These are phyloP conservation scores for Calonectria honghensis DNA, from an alignment of 2,329 filamentous ascomycete species.

Conservation along the genomic window DNA sequence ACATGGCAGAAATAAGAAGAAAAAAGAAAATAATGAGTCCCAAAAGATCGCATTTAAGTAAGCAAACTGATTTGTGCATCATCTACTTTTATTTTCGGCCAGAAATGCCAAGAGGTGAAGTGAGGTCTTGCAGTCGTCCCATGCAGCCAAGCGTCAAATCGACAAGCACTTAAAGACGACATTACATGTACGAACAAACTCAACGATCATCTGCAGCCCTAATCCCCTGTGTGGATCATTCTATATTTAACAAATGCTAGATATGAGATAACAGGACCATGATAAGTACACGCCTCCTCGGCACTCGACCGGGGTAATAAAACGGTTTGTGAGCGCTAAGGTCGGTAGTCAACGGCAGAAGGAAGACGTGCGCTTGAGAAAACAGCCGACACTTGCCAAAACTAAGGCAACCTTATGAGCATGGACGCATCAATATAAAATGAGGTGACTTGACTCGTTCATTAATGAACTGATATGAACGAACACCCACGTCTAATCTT, in stretches of 20 bases:
- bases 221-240: not conserved
- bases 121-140: not conserved
- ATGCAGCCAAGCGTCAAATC: not conserved
- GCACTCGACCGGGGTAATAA: conserved; percentile 15
- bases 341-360: not conserved
- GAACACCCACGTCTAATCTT: not conserved
- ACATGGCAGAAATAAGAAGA: not conserved
- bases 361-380: not conserved
- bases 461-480: not conserved
- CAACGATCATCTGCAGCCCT: not conserved
- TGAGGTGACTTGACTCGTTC: not conserved
- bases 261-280: not conserved
- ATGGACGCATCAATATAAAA: not conserved
- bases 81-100: too few relatives aligned
- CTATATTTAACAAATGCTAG: not conserved
- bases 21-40: not conserved
- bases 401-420: not conserved
- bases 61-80: too few relatives aligned
- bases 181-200: not conserved
- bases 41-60: too few relatives aligned
- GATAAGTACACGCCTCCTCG: conserved; percentile 13
- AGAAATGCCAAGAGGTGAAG: too few relatives aligned
- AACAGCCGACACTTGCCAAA: not conserved
- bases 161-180: not conserved
- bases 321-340: conserved; percentile 8